Evolutionary conservation across 441 rosid species (phyloP).

Genomic region (Croton setiger): DNA sequence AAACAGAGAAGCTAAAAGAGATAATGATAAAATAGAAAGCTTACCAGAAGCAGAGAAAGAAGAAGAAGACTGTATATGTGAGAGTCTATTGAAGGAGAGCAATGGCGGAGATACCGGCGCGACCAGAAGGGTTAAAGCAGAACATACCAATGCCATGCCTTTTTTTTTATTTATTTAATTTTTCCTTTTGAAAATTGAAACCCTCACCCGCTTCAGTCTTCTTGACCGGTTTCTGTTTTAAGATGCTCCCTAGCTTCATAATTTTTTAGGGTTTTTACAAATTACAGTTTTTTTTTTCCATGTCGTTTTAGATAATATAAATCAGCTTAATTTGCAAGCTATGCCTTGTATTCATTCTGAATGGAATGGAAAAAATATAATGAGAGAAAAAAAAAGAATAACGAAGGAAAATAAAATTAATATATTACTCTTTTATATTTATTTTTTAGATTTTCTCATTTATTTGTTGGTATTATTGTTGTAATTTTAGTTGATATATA

Average conservation of each 20-base stretch:
- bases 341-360: too few relatives aligned
- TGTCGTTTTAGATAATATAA: not conserved
- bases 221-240: not conserved
- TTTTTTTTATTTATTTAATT: not conserved
- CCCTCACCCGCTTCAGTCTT: not conserved
- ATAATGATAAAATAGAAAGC: conserved; percentile 8
- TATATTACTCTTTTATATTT: too few relatives aligned
- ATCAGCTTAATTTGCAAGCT: not conserved
- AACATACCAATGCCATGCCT: conserved; percentile 37
- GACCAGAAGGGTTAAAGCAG: conserved; percentile 24
- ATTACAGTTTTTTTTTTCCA: not conserved
- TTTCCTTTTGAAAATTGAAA: not conserved
- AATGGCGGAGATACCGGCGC: conserved; percentile 43
- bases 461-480: too few relatives aligned
- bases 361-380: too few relatives aligned
- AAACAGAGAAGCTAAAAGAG: not conserved
- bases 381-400: too few relatives aligned
- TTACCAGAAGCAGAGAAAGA: conserved; percentile 36
- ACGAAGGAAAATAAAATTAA: too few relatives aligned
- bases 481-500: too few relatives aligned
- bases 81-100: conserved; percentile 37
- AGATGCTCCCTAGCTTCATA: not conserved
- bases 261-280: not conserved
- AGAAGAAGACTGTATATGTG: conserved; percentile 24
- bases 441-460: too few relatives aligned